Percentiles rank a stretch among this genome's conserved stretches.
Evolutionary conservation across 768 basidiomycete genomes (phyloP).

Genomic region (Pseudohyphozyma bogoriensis): DNA sequence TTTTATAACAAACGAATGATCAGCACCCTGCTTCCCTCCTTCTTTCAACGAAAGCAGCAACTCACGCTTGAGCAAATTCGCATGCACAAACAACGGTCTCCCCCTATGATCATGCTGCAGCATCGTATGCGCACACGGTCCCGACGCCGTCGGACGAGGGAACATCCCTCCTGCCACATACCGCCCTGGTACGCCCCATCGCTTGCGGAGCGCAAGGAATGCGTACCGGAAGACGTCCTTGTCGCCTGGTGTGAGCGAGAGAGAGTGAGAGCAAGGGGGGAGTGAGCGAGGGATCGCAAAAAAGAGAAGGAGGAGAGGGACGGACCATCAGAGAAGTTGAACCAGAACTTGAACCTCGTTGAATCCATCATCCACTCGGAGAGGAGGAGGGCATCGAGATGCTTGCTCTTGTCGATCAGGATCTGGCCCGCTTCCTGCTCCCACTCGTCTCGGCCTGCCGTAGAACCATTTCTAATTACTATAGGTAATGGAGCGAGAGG

Average conservation of each 20-base stretch:
- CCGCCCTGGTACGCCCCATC: slow-evolving; percentile 43
- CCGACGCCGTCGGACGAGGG: slow-evolving; percentile 34
- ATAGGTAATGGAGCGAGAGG: neutral
- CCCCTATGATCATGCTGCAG: slow-evolving; percentile 38
- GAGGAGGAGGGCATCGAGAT: slow-evolving; percentile 38
- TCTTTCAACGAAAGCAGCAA: neutral
- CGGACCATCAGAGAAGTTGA: slow-evolving; percentile 33
- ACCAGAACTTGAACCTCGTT: slow-evolving; percentile 39
- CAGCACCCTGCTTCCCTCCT: neutral
- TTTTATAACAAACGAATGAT: neutral
- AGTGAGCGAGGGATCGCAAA: no score
- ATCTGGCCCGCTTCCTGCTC: slow-evolving; percentile 44
- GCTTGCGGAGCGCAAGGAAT: slow-evolving; percentile 40
- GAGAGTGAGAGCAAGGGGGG: neutral
- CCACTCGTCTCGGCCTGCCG: slow-evolving; percentile 39
- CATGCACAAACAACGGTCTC: slow-evolving; percentile 36
- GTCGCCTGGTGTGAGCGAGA: slow-evolving; percentile 24
- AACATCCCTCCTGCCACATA: slow-evolving; percentile 40
- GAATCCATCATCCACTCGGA: slow-evolving; percentile 32
- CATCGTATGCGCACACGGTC: slow-evolving; percentile 34
- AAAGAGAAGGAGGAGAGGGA: neutral
- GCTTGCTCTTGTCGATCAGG: slow-evolving; percentile 40
- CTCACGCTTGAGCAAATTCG: slow-evolving; percentile 38
- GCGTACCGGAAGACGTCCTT: slow-evolving; percentile 38
- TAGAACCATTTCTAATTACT: neutral